phyloP scores from a whole-genome alignment of 441 rosid genomes.

The Melastoma candidum region DNA sequence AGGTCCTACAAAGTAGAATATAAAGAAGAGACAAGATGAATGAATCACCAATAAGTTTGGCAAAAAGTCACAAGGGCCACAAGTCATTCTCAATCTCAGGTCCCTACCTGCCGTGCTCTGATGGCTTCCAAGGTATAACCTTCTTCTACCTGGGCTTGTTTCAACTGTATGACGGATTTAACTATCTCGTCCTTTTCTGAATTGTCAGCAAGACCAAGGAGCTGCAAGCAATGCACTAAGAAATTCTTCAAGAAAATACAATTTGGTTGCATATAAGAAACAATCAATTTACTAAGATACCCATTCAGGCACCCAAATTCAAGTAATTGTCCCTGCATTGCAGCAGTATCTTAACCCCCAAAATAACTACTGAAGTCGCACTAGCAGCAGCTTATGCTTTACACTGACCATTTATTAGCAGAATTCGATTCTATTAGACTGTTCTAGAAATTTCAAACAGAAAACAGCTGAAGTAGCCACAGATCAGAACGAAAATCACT shows the following conservation, averaged over 20 bases:
- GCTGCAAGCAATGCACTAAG: slow-evolving; percentile 28
- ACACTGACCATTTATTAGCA: too few species aligned
- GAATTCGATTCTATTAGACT: too few species aligned
- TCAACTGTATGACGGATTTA: slow-evolving; percentile 67
- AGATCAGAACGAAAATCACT: too few species aligned
- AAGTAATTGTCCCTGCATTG: too few species aligned
- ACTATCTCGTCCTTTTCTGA: slow-evolving; percentile 95
- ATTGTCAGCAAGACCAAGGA: slow-evolving; percentile 58
- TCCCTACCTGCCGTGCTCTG: slow-evolving; percentile 62
- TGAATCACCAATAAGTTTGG: slow-evolving; percentile 1
- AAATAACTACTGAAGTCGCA: too few species aligned
- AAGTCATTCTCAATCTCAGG: slow-evolving; percentile 7
- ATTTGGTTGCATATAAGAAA: too few species aligned
- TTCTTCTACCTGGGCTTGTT: slow-evolving; percentile 66
- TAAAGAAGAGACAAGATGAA: slow-evolving; percentile 1
- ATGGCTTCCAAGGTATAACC: slow-evolving; percentile 78
- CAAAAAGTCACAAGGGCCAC: neutral
- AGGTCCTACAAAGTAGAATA: slow-evolving; percentile 43
- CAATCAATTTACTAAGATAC: too few species aligned
- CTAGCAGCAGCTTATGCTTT: too few species aligned
- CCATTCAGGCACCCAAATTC: too few species aligned
- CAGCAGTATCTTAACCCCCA: too few species aligned
- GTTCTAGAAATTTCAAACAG: too few species aligned
- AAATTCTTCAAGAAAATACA: neutral
- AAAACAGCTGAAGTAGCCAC: too few species aligned